Conservation (phyloP, 176 grass and related monocot genomes). For the Thalia dealbata region DNA sequence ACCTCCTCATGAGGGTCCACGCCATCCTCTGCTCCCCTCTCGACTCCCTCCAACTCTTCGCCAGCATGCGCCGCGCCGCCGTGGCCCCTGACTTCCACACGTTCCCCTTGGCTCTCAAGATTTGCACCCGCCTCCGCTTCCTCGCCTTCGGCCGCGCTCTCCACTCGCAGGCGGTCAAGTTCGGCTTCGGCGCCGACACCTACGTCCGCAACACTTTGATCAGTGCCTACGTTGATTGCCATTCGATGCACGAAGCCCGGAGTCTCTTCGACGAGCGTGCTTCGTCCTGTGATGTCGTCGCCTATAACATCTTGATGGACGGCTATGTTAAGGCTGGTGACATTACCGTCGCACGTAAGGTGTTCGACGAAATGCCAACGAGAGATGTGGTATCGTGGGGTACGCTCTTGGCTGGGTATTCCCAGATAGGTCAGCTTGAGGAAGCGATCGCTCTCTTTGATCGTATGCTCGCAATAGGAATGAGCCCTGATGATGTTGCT, state of each 20-base stretch:
- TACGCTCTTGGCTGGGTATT: conserved; percentile 26
- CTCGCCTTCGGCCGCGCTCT: conserved; percentile 23
- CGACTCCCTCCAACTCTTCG: conserved; percentile 32
- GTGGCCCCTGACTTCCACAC: conserved; percentile 23
- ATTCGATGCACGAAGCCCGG: conserved; percentile 24
- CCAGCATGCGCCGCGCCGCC: conserved; percentile 15
- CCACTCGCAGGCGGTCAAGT: conserved; percentile 10
- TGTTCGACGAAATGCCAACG: conserved; percentile 35
- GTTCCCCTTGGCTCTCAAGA: conserved; percentile 35
- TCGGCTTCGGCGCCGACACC: conserved; percentile 19
- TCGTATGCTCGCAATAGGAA: conserved; percentile 24
- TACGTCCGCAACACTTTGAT: conserved; percentile 46
- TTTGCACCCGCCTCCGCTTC: conserved; percentile 20
- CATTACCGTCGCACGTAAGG: conserved; percentile 10
- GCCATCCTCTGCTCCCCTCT: conserved; percentile 12
- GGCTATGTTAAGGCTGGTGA: conserved; percentile 24
- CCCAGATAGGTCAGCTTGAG: conserved; percentile 6
- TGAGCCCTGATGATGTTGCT: conserved; percentile 35
- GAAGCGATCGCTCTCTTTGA: conserved; percentile 36
- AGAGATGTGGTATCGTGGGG: conserved; percentile 52
- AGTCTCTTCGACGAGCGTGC: conserved; percentile 33
- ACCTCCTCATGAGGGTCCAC: conserved; percentile 9
- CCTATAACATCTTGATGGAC: conserved; percentile 35
- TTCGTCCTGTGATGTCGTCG: conserved; percentile 22
- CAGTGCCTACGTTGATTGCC: conserved; percentile 27